phyloP scores from a whole-genome alignment of 2,329 filamentous ascomycete genomes.

The Neophaeococcomyces mojaviensis region DNA sequence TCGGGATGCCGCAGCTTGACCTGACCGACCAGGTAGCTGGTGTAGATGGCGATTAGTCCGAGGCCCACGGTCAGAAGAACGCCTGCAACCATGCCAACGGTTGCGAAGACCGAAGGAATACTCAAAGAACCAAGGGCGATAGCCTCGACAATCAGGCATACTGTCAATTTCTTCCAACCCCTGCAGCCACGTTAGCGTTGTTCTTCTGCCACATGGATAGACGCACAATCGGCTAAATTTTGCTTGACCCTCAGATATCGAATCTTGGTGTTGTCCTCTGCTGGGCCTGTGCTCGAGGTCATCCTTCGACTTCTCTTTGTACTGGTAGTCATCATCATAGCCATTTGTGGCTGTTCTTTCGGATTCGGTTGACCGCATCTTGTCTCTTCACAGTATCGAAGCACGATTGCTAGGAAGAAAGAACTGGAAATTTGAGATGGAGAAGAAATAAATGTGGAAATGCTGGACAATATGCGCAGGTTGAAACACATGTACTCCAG shows the following conservation, averaged over 20 bases:
- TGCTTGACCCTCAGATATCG: neutral
- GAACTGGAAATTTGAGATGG: neutral
- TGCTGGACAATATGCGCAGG: neutral
- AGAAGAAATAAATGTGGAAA: neutral
- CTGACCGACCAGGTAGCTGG: slow-evolving; percentile 35
- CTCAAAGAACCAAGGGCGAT: slow-evolving; percentile 43
- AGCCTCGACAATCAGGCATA: slow-evolving; percentile 45
- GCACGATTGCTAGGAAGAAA: neutral
- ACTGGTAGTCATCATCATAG: neutral
- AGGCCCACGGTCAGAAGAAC: slow-evolving; percentile 37
- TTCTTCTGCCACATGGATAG: neutral
- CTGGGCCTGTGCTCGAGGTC: neutral
- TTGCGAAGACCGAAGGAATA: slow-evolving; percentile 39
- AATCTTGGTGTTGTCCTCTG: neutral
- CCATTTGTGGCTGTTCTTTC: neutral
- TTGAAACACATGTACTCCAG: neutral
- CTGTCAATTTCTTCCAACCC: slow-evolving; percentile 45
- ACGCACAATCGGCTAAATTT: neutral
- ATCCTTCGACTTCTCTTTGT: neutral
- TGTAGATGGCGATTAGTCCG: slow-evolving; percentile 35
- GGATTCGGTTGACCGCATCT: neutral
- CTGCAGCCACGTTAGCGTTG: neutral
- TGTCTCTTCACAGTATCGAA: neutral
- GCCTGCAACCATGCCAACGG: slow-evolving; percentile 40
- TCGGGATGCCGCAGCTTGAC: slow-evolving; percentile 32